phyloP scores from a whole-genome alignment of 179 eudicot genomes.

The Vitellaria paradoxa region DNA sequence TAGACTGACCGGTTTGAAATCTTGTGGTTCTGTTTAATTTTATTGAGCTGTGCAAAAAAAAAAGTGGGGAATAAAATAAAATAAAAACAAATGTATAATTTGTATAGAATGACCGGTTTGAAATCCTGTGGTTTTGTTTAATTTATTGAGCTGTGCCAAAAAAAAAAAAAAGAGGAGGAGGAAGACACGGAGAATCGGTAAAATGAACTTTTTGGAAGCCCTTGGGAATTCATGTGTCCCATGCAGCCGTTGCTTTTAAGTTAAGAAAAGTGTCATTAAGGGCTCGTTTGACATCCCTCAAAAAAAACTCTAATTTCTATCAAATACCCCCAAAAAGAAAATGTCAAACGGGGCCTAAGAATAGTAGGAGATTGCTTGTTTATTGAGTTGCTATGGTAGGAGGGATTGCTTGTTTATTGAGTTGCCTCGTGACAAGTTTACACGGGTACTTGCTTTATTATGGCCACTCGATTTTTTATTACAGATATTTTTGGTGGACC shows the following conservation, averaged over 20 bases:
- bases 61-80: not conserved
- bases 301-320: no score
- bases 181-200: constrained; percentile 27
- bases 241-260: constrained; percentile 19
- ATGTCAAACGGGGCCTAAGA: no score
- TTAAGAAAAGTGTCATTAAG: constrained; percentile 19
- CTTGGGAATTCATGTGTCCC: constrained; percentile 5
- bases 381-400: not conserved
- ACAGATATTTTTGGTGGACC: not conserved
- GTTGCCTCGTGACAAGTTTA: not conserved
- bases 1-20: not conserved
- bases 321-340: no score
- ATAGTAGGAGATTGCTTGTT: constrained; percentile 1
- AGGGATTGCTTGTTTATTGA: not conserved
- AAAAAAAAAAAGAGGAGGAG: constrained; percentile 18
- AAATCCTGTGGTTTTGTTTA: constrained; percentile 15
- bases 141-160: constrained; percentile 14
- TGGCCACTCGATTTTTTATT: not conserved
- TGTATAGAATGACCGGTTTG: not conserved
- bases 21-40: constrained; percentile 16
- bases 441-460: not conserved
- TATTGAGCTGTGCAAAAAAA: constrained; percentile 10
- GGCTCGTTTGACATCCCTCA: no score
- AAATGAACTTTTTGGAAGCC: constrained; percentile 19
- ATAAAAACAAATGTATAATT: not conserved